Evolutionary conservation across 2,329 filamentous ascomycete genomes (phyloP).

Genomic region (Pyrenochaeta sp.): DNA sequence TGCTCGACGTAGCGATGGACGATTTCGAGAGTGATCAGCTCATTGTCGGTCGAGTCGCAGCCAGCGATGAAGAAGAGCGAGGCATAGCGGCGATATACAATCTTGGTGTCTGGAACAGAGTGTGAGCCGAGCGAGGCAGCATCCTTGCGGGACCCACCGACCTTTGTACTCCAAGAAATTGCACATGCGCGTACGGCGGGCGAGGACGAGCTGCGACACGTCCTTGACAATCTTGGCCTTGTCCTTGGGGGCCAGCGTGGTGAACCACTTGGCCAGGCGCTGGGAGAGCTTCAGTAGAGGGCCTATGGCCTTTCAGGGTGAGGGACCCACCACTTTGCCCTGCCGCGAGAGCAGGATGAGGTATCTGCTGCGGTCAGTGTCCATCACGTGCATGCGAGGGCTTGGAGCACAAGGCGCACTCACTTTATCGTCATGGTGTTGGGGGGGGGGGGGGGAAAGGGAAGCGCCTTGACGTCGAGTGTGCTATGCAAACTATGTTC

Average conservation of each 20-base stretch:
- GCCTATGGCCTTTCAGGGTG: constrained; percentile 26
- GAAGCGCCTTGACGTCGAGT: constrained; percentile 14
- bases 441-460: constrained; percentile 14
- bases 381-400: background rate
- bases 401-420: constrained; percentile 20
- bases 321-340: constrained; percentile 91
- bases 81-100: constrained; percentile 97
- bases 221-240: constrained; percentile 99
- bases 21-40: constrained; percentile 96
- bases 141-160: constrained; percentile 50
- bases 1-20: constrained; percentile 99
- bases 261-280: constrained; percentile 99
- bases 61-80: constrained; percentile 99
- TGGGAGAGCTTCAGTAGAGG: constrained; percentile 56
- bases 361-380: constrained; percentile 69
- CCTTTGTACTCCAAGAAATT: constrained; percentile 99
- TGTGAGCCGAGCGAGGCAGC: constrained; percentile 34
- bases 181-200: constrained; percentile 97
- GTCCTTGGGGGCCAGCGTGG: constrained; percentile 94
- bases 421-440: constrained; percentile 65
- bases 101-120: constrained; percentile 80
- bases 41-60: constrained; percentile 96
- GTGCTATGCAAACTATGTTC: constrained; percentile 16
- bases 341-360: constrained; percentile 96
- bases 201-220: constrained; percentile 96